Evolutionary conservation across 768 basidiomycete genomes (phyloP), one percentile per base, ranked within the genome.

Genomic region (Naganishia randhawae): DNA sequence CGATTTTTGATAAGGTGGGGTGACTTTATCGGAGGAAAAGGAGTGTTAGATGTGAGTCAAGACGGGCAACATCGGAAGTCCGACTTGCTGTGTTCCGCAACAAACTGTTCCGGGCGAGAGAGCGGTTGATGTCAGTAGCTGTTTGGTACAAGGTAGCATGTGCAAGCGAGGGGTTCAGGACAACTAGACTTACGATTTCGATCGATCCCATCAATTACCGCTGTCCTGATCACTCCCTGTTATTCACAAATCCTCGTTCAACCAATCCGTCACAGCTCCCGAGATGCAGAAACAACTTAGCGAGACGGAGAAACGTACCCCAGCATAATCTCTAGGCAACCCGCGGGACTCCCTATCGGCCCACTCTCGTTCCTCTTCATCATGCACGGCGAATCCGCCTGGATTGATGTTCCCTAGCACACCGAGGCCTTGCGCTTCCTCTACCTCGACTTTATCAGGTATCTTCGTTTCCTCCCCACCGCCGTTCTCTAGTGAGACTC

Each of bases 191-290:
- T 80, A 90, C 86, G 88, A 88, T 76, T 88, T 90, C 87, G 84
- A 77, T 93, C 92, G 5, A 92, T 82, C 14, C 86, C 87, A 62
- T 92, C 89, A 63, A 96, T 94, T 31, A 88, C 83, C 35, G 93
- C 86, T 11, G 89, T 86, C n/a, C 92, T 83, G 74, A 82, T 78
- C 5, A 82, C 81, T 84, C 89, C 70, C 89, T 76, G 57, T 22
- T n/a, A n/a, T n/a, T n/a, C n/a, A n/a, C n/a, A n/a, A n/a, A n/a
- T n/a, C n/a, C n/a, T n/a, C n/a, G n/a, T n/a, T n/a, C n/a, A n/a
- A n/a, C n/a, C n/a, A n/a, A n/a, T n/a, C n/a, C n/a, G n/a, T n/a
- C n/a, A n/a, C n/a, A n/a, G 1, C 8, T 1, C 62, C 31, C 31
- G 19, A 29, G n/a, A n/a, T n/a, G n/a, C n/a, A 32, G 29, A 50